Percentiles rank a stretch among this genome's conserved stretches.
Evolutionary conservation across 2,329 filamentous ascomycete species (phyloP).

Genomic region (Aspergillus aculeatus): DNA sequence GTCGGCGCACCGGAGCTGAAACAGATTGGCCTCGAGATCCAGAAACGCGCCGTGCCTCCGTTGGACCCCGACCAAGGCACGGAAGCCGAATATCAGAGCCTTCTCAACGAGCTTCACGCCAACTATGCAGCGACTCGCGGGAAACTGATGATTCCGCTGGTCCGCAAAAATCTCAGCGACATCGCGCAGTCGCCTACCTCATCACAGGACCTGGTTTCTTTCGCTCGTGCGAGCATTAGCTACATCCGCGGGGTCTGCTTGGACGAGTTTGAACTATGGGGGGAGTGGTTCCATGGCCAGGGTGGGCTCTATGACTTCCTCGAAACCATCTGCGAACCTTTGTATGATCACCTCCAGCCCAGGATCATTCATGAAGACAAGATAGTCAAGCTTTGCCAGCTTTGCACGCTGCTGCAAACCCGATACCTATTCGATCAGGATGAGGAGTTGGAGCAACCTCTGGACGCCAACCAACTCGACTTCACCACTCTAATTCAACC

Average conservation of each 20-base stretch:
- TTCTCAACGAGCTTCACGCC: conserved; percentile 65
- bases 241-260: conserved; percentile 65
- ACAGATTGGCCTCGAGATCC: conserved; percentile 64
- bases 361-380: conserved; percentile 66
- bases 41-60: conserved; percentile 62
- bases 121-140: conserved; percentile 61
- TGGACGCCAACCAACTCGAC: conserved; percentile 56
- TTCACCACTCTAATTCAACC: conserved; percentile 63
- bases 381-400: conserved; percentile 64
- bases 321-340: conserved; percentile 65
- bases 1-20: conserved; percentile 66
- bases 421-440: conserved; percentile 62
- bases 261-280: conserved; percentile 67
- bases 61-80: conserved; percentile 58
- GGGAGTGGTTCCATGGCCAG: conserved; percentile 65
- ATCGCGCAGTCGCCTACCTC: conserved; percentile 59
- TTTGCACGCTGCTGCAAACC: conserved; percentile 65
- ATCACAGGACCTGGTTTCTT: conserved; percentile 62
- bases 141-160: conserved; percentile 60
- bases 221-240: conserved; percentile 63
- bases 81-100: conserved; percentile 64
- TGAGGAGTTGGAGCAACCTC: conserved; percentile 48
- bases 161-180: conserved; percentile 59
- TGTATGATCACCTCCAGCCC: conserved; percentile 65
- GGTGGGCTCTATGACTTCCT: conserved; percentile 64